Percentiles rank a stretch among this genome's conserved stretches.
Evolutionary conservation across 192 early-diverging fungal species (phyloP).

Genomic region (Backusella psychrophila): DNA sequence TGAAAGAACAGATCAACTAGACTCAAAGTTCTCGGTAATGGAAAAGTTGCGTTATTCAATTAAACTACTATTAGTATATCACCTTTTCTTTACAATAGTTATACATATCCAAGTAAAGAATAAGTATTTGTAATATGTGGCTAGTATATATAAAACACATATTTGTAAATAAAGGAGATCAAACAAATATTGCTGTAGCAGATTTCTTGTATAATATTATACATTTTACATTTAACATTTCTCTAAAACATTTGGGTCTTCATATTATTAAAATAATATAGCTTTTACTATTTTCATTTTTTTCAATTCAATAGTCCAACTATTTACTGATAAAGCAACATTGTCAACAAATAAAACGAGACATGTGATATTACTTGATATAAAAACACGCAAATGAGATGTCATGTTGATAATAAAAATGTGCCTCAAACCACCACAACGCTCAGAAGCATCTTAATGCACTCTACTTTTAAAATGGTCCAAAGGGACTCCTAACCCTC

Average conservation of each 20-base stretch:
- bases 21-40: not conserved
- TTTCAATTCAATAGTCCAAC: not conserved
- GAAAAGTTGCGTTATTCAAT: not conserved
- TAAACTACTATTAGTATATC: not conserved
- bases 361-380: not conserved
- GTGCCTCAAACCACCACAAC: not conserved
- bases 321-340: not conserved
- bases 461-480: not conserved
- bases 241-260: not conserved
- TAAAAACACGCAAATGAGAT: not conserved
- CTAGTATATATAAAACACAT: not conserved
- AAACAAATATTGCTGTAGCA: not conserved
- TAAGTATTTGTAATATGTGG: not conserved
- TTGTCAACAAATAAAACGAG: not conserved
- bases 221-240: not conserved
- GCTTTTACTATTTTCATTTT: not conserved
- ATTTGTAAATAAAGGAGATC: not conserved
- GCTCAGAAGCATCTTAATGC: not conserved
- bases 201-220: not conserved
- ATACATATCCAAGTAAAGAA: not conserved
- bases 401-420: not conserved
- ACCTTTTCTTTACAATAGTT: not conserved
- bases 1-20: not conserved
- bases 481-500: not conserved
- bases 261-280: not conserved